These are phyloP conservation scores for Suillus subalutaceus DNA, from an alignment of 768 basidiomycete species.

Conservation along the genomic window DNA sequence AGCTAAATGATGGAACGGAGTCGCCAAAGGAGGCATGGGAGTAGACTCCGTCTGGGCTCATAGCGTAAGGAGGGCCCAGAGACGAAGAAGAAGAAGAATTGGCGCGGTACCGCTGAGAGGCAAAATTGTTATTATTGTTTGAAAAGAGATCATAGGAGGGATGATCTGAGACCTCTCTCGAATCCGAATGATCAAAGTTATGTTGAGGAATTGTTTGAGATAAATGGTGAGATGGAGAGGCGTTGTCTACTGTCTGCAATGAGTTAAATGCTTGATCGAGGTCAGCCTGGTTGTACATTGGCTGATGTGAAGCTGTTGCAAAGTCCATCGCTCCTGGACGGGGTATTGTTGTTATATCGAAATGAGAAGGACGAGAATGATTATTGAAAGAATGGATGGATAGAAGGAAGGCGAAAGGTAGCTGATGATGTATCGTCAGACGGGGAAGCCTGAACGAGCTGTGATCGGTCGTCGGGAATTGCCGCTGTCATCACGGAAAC, in stretches of 20 bases:
- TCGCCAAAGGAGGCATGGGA: conserved; percentile 62
- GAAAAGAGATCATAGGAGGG: conserved; percentile 67
- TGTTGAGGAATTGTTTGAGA: conserved; percentile 39
- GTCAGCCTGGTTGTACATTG: conserved; percentile 56
- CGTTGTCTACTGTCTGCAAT: conserved; percentile 42
- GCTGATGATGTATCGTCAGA: conserved; percentile 28
- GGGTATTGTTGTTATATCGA: conserved; percentile 49
- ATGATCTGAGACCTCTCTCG: conserved; percentile 56
- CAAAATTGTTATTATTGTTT: conserved; percentile 48
- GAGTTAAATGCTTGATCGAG: conserved; percentile 59
- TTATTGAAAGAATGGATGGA: conserved; percentile 26
- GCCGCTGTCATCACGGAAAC: conserved; percentile 45
- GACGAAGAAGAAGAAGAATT: conserved; percentile 75
- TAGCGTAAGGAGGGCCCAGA: conserved; percentile 56
- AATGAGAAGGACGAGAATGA: conserved; percentile 44
- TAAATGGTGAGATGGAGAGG: conserved; percentile 41
- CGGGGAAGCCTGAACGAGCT: conserved; percentile 37
- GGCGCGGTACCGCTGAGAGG: conserved; percentile 65
- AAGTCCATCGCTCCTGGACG: conserved; percentile 55
- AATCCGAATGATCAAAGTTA: conserved; percentile 54
- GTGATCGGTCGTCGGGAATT: conserved; percentile 65
- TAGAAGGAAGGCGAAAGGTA: conserved; percentile 40
- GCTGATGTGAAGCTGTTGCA: conserved; percentile 36
- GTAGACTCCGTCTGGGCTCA: conserved; percentile 61
- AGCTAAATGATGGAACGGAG: conserved; percentile 58